Percentiles rank a stretch among this genome's conserved stretches.
phyloP scores from a whole-genome alignment of 345 rosid genomes.

The Turnera subulata region DNA sequence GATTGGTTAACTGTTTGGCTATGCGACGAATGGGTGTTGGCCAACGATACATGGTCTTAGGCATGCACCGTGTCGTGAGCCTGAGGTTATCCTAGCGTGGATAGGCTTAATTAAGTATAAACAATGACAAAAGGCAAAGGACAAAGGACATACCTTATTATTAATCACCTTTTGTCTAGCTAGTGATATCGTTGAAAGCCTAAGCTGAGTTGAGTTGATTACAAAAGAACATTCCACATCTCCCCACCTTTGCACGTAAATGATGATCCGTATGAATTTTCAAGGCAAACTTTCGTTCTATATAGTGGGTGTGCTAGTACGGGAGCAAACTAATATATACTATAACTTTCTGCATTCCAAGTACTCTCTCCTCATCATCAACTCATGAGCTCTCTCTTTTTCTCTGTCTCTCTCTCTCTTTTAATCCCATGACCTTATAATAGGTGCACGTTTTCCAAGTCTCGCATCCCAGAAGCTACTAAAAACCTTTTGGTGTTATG shows the following conservation, averaged over 20 bases:
- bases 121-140: conserved; percentile 14
- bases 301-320: neutral
- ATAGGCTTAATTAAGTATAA: conserved; percentile 18
- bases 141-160: conserved; percentile 20
- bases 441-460: no score
- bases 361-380: neutral
- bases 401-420: neutral
- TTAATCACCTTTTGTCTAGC: conserved; percentile 25
- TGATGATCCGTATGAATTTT: conserved; percentile 14
- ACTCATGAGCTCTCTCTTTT: neutral
- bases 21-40: conserved; percentile 9
- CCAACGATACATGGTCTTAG: conserved; percentile 18
- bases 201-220: conserved; percentile 28
- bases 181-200: conserved; percentile 8
- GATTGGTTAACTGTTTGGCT: neutral
- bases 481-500: neutral
- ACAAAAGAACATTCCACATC: conserved; percentile 29
- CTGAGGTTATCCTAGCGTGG: conserved; percentile 45
- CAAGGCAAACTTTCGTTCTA: neutral
- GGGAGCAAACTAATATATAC: neutral
- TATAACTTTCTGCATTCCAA: neutral
- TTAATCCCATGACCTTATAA: no score
- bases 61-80: conserved; percentile 40
- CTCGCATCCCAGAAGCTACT: neutral
- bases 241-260: conserved; percentile 20